phyloP scores from a whole-genome alignment of 257 asterid species.

The Apocynum venetum region DNA sequence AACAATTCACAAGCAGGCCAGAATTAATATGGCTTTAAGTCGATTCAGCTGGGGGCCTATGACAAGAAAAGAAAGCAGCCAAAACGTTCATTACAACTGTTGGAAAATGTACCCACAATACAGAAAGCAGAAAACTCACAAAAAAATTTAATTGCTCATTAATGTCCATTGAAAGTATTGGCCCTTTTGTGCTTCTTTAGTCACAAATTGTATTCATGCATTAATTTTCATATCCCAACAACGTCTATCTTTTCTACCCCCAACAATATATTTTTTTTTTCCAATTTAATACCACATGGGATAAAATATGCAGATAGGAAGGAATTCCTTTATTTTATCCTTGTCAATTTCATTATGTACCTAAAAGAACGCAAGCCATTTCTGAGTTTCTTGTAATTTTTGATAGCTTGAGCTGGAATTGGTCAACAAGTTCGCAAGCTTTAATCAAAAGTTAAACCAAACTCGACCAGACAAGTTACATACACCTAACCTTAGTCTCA shows the following conservation, averaged over 20 bases:
- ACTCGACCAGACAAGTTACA: no score
- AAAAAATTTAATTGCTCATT: slow-evolving; percentile 27
- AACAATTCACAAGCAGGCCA: slow-evolving; percentile 5
- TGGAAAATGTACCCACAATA: slow-evolving; percentile 22
- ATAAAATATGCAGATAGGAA: background rate
- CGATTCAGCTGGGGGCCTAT: background rate
- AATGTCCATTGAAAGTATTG: slow-evolving; percentile 39
- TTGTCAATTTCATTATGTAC: background rate
- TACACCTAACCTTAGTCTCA: no score
- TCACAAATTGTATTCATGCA: background rate
- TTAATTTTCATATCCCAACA: slow-evolving; percentile 44
- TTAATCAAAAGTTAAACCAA: background rate
- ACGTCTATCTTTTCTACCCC: slow-evolving; percentile 32
- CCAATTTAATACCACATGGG: background rate
- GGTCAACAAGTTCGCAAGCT: no score
- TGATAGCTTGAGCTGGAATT: no score
- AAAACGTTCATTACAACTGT: slow-evolving; percentile 18
- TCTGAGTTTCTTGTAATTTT: background rate
- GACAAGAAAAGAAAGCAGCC: slow-evolving; percentile 5
- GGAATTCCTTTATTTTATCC: no score
- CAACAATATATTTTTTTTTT: slow-evolving; percentile 1
- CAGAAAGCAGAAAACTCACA: slow-evolving; percentile 8
- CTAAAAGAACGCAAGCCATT: background rate
- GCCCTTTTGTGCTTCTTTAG: background rate
- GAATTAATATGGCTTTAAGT: background rate